A percentile compares a stretch with the other conserved stretches of the same genome.
phyloP scores from a whole-genome alignment of 2,329 filamentous ascomycete genomes.

The Neocatenulostroma microsporum region DNA sequence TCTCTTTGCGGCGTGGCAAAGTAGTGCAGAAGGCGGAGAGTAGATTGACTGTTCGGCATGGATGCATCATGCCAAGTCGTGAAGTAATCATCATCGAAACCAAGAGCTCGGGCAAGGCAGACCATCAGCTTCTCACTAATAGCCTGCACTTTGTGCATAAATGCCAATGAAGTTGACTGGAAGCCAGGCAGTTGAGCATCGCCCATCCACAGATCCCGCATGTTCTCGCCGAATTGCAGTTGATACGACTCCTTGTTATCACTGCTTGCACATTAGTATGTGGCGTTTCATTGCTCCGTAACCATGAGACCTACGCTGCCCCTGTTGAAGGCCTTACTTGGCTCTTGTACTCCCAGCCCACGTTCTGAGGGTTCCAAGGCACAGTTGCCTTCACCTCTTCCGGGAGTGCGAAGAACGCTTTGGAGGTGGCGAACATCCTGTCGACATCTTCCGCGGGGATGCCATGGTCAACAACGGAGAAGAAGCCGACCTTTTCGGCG shows the following conservation, averaged over 20 bases:
- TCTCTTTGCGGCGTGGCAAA: slow-evolving; percentile 24
- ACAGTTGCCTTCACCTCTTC: slow-evolving; percentile 47
- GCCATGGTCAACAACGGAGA: slow-evolving; percentile 50
- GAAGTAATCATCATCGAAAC: slow-evolving; percentile 51
- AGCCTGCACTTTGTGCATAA: slow-evolving; percentile 48
- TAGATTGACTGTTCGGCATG: slow-evolving; percentile 46
- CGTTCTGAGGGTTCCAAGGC: slow-evolving; percentile 48
- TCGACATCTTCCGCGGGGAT: slow-evolving; percentile 44
- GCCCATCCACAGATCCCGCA: slow-evolving; percentile 46
- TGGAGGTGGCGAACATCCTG: slow-evolving; percentile 43
- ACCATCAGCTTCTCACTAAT: slow-evolving; percentile 51
- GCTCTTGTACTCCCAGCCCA: slow-evolving; percentile 53
- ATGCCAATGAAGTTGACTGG: slow-evolving; percentile 35
- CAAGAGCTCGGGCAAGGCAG: slow-evolving; percentile 51
- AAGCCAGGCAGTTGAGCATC: slow-evolving; percentile 46
- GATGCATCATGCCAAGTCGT: slow-evolving; percentile 45
- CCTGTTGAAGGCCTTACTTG: slow-evolving; percentile 55
- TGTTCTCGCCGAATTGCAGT: slow-evolving; percentile 51
- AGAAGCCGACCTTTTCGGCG: slow-evolving; percentile 53
- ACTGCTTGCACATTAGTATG: too few species aligned
- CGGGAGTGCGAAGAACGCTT: slow-evolving; percentile 48
- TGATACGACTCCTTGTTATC: slow-evolving; percentile 57
- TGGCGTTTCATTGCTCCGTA: too few species aligned
- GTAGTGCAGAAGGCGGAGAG: slow-evolving; percentile 51
- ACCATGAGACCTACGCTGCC: too few species aligned